Evolutionary conservation across 495 filamentous ascomycete genomes (phyloP), one percentile per base, ranked within the genome.

Genomic region (Neurospora sp.): DNA sequence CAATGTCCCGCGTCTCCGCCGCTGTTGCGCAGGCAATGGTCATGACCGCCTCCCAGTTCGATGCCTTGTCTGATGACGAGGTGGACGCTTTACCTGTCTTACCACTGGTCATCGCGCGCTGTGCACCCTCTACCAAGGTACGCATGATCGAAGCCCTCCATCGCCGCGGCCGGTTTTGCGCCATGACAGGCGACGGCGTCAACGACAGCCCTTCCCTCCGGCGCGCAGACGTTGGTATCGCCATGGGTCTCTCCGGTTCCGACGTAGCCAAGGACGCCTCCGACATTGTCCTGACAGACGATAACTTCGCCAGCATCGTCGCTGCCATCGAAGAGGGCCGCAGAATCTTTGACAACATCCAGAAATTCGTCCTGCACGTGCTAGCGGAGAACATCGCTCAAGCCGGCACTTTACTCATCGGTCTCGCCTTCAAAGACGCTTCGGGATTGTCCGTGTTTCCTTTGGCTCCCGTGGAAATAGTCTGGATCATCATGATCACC

Each of bases 181-280:
- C 86, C 44, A 90, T 90, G 87, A 90, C 87, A 8, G 88, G 92
- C 10, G 93, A 96, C 75, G 93, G 93, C 18, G 93, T 96, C 41
- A 96, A 96, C 75, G 93, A 96, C 74, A 90, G 91, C 0, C 93
- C 93, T 0, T 91, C 91, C 3, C 83, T 96, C n/a, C n/a, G n/a
- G 44, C 85, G 88, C 68, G 91, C 93, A 4, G 93, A 96, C 74
- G 91, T 94, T 3, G 93, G 93, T 22, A 96, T 96, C 71, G 93
- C 92, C 39, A 94, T 95, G 92, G 92, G 92, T 10, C 86, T 90
- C 70, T 86, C 91, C 65, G 94, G 94, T 3, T 93, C 91, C 20
- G 94, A 97, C 75, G 94, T 97, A 3, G 94, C 94, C 20, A 96
- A 94, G 77, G 92, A 92, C 39, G 93, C 93, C 0, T 89, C 92